Evolutionary conservation across 495 filamentous ascomycete genomes (phyloP).

Genomic region (Thermothielavioides terrestris): DNA sequence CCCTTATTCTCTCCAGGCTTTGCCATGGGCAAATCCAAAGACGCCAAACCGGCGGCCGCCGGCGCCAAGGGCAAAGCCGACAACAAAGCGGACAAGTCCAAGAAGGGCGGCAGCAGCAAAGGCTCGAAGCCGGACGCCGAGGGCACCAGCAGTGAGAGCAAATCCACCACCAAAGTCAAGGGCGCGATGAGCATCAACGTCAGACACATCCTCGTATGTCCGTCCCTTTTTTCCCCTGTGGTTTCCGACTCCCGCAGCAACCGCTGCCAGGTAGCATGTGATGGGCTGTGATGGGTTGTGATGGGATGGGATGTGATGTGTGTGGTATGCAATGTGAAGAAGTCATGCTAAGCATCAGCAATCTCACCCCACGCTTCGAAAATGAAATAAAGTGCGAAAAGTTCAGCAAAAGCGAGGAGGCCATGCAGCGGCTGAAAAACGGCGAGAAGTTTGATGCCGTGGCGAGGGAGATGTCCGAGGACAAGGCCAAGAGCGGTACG

Average conservation of each 20-base stretch:
- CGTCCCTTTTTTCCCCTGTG: not conserved
- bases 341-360: too few species aligned
- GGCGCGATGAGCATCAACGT: slow-evolving; percentile 74
- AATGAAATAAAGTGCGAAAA: slow-evolving; percentile 88
- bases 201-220: slow-evolving; percentile 69
- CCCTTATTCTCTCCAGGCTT: not conserved
- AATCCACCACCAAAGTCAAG: slow-evolving; percentile 36
- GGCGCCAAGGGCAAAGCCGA: not conserved
- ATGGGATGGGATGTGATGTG: too few species aligned
- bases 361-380: not conserved
- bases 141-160: not conserved
- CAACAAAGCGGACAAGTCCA: slow-evolving; percentile 1
- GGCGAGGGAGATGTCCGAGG: slow-evolving; percentile 75
- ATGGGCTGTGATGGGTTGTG: too few species aligned
- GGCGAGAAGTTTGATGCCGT: slow-evolving; percentile 86
- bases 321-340: too few species aligned
- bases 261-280: too few species aligned
- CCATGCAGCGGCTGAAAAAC: slow-evolving; percentile 63
- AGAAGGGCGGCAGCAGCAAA: not conserved
- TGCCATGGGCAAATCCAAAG: slow-evolving; percentile 20
- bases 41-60: not conserved
- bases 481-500: slow-evolving; percentile 75
- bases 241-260: too few species aligned
- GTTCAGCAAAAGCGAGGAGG: slow-evolving; percentile 80
- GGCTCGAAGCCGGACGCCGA: slow-evolving; percentile 4